Conservation (phyloP, 140 eudicot genomes). For the Cichorium intybus region DNA sequence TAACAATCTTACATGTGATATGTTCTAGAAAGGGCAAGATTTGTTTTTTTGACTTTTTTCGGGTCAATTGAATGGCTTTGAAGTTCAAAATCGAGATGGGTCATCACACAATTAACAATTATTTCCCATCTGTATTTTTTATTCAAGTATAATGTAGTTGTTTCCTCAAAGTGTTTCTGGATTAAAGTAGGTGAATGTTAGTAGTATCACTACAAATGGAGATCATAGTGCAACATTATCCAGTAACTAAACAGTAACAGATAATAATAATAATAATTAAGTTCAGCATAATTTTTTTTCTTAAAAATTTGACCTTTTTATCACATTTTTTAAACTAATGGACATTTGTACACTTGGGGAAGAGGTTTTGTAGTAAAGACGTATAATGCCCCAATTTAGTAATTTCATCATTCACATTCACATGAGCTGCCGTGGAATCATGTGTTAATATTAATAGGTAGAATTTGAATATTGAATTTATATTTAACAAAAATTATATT, state of each 20-base stretch:
- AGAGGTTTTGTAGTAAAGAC: constrained; percentile 58
- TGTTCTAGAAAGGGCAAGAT: too few relatives aligned
- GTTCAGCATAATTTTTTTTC: too few relatives aligned
- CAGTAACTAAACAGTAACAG: constrained; percentile 34
- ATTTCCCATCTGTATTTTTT: too few relatives aligned
- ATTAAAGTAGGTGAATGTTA: constrained; percentile 37
- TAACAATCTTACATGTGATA: not conserved
- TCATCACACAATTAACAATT: too few relatives aligned
- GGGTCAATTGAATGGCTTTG: too few relatives aligned
- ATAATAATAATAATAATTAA: not conserved
- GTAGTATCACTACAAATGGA: constrained; percentile 69
- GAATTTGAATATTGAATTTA: not conserved
- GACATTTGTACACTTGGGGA: constrained; percentile 83
- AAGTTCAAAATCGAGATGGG: too few relatives aligned
- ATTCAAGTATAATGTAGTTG: too few relatives aligned
- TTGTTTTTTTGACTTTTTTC: too few relatives aligned
- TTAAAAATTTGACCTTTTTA: not conserved
- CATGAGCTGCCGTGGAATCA: constrained; percentile 81
- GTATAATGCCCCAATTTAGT: constrained; percentile 38
- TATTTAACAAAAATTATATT: too few relatives aligned
- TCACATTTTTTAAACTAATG: constrained; percentile 45
- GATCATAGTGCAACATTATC: constrained; percentile 91
- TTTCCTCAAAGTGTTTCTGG: constrained; percentile 58
- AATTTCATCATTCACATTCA: constrained; percentile 28
- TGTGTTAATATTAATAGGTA: constrained; percentile 61